phyloP scores from a whole-genome alignment of 75 land plant species.

The Sequoiadendron giganteum region DNA sequence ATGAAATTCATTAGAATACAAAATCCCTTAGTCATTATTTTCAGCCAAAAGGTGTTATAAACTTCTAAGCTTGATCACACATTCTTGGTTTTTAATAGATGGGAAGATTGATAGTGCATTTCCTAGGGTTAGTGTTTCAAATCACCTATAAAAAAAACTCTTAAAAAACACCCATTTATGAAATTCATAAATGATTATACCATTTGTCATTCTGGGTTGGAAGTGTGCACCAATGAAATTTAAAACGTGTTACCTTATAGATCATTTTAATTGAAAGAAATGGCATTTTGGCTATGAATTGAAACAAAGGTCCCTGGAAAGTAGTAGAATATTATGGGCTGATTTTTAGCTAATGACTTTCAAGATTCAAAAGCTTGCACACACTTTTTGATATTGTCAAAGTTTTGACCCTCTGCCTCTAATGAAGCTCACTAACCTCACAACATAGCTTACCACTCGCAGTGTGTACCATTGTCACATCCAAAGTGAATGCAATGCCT shows the following conservation, averaged over 20 bases:
- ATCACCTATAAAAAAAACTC: background rate
- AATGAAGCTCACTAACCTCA: too few species aligned
- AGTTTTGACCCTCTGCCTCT: too few species aligned
- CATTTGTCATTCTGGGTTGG: background rate
- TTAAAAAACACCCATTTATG: background rate
- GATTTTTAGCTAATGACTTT: too few species aligned
- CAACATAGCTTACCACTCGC: too few species aligned
- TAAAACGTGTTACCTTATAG: background rate
- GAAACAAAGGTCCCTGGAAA: background rate
- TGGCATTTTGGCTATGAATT: background rate
- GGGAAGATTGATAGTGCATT: background rate
- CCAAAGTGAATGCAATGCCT: too few species aligned
- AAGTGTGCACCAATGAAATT: background rate
- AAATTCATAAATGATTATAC: too few species aligned
- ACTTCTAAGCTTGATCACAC: background rate
- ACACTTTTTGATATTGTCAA: too few species aligned
- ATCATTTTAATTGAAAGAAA: background rate
- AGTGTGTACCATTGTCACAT: too few species aligned
- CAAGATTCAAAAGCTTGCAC: too few species aligned
- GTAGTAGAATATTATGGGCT: background rate
- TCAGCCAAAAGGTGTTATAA: background rate
- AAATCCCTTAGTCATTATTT: background rate
- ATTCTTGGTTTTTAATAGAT: background rate
- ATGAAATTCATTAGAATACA: background rate
- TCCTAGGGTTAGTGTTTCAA: background rate